Percentiles rank a stretch among this genome's conserved stretches.
Conservation (phyloP, 2,329 filamentous ascomycete genomes). For the Claviceps cyperi region DNA sequence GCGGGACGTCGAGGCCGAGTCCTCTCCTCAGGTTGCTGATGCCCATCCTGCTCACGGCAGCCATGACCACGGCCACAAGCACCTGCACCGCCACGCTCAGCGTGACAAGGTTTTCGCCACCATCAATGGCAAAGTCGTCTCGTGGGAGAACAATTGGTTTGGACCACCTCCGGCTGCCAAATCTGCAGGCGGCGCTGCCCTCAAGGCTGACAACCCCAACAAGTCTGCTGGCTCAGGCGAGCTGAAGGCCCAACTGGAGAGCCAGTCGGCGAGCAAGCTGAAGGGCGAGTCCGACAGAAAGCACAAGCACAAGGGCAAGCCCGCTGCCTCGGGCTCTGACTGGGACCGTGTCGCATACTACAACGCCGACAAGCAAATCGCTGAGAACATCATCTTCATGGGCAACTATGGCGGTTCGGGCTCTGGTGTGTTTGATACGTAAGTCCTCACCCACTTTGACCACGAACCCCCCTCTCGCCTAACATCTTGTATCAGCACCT, state of each 20-base stretch:
- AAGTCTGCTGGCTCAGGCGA: not conserved
- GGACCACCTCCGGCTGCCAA: slow-evolving; percentile 14
- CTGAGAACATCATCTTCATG: slow-evolving; percentile 33
- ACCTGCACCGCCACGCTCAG: slow-evolving; percentile 29
- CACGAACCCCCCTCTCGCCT: not conserved
- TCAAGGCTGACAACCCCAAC: not conserved
- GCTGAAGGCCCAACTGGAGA: not conserved
- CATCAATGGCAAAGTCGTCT: slow-evolving; percentile 41
- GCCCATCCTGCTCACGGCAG: slow-evolving; percentile 19
- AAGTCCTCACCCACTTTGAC: slow-evolving; percentile 11
- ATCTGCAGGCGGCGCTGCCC: slow-evolving; percentile 8
- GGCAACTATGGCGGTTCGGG: slow-evolving; percentile 31
- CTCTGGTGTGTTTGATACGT: slow-evolving; percentile 30
- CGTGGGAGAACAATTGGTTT: slow-evolving; percentile 43
- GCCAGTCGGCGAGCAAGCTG: not conserved
- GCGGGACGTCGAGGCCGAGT: slow-evolving; percentile 10
- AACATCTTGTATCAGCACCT: slow-evolving; percentile 17
- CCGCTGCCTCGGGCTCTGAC: slow-evolving; percentile 12
- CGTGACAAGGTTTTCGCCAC: slow-evolving; percentile 40
- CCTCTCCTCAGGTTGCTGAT: slow-evolving; percentile 8
- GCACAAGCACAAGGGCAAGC: not conserved
- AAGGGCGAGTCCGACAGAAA: not conserved
- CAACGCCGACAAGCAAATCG: slow-evolving; percentile 22
- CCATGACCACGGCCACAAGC: slow-evolving; percentile 29
- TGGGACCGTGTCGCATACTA: slow-evolving; percentile 32